Percentiles rank a stretch among this genome's conserved stretches.
phyloP scores from a whole-genome alignment of 1,284 basidiomycete species.

The Golubevia pallescens region DNA sequence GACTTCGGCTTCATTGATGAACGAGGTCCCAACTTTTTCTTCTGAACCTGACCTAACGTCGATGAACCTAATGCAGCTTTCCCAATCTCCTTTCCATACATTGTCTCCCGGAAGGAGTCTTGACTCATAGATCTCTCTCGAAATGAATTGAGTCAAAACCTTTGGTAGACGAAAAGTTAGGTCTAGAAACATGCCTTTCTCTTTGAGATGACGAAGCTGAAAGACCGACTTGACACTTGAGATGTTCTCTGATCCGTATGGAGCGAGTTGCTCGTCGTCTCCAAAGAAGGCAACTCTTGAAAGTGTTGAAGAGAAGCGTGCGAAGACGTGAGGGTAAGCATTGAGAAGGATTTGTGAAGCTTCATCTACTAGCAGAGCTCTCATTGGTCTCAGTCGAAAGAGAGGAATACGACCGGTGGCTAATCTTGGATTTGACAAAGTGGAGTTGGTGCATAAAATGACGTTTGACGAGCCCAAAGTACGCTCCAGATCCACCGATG shows the following conservation, averaged over 20 bases:
- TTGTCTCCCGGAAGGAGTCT: not conserved
- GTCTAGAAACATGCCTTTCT: constrained; percentile 6
- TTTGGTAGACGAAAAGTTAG: constrained; percentile 7
- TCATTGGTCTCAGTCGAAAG: constrained; percentile 6
- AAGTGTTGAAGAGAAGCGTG: constrained; percentile 1
- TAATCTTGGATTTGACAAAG: not conserved
- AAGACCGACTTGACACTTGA: constrained; percentile 5
- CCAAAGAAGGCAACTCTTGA: constrained; percentile 11
- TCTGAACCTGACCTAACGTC: constrained; percentile 6
- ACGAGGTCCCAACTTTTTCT: not conserved
- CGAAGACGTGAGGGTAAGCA: constrained; percentile 10
- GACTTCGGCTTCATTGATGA: constrained; percentile 2
- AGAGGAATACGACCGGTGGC: too few species aligned
- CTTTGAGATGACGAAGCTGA: constrained; percentile 5
- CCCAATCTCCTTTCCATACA: not conserved
- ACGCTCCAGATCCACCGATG: not conserved
- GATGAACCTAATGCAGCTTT: constrained; percentile 12
- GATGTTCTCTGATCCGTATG: constrained; percentile 7
- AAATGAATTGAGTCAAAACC: constrained; percentile 9
- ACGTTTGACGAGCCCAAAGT: constrained; percentile 1
- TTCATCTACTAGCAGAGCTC: constrained; percentile 11
- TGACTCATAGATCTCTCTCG: constrained; percentile 4
- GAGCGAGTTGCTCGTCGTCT: constrained; percentile 13
- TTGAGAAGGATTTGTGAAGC: constrained; percentile 10
- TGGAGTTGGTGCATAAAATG: constrained; percentile 2